Base-by-base conservation (phyloP, 2,329 filamentous ascomycete species). In the Penicillium corylophilum region DNA sequence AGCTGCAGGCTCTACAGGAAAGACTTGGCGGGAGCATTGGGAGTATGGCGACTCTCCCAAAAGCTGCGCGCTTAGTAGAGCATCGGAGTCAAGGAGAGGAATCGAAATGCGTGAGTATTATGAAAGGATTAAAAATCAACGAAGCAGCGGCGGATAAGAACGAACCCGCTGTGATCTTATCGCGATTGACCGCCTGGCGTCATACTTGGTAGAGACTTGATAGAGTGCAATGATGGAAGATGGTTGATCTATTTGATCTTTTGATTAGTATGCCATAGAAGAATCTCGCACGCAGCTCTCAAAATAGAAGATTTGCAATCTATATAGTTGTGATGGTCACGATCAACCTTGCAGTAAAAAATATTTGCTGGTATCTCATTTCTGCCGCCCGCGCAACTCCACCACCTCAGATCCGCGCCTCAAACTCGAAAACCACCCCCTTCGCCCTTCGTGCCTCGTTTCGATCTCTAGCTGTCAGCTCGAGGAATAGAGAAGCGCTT, bases 11-110 rank as follows among this genome's bases (percentile, higher is more conserved):
- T 65, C 67, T 61, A 63, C 61, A 47, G 20, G 61, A 50, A 43
- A 64, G 47, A 50, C 55, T 66, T 60, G 67, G 59, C 56, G 62
- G 42, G 56, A 66, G 61, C 70, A 72, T 71, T 59, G 56, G 57
- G 55, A 56, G 55, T 55, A 56, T 46, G 44, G 55, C 51, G 54
- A 58, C 59, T 56, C 48, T 54, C 51, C 55, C 57, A 44, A 18
- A 18, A 22, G n/a, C 20, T 12, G 39, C 22, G 22, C 42, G n/a
- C 50, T 38, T 44, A 55, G 15, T 48, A 20, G 51, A 40, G 46
- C 51, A 57, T 54, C 33, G 46, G 40, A 49, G 31, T n/a, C 13
- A 40, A 46, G 24, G n/a, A 36, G 16, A 42, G 4, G 36, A 45
- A 10, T 31, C 8, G 24, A 40, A n/a, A 15, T 18, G 44, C 28